Evolutionary conservation across 2,329 filamentous ascomycete species (phyloP).

Genomic region (Pseudohalonectria lignicola): DNA sequence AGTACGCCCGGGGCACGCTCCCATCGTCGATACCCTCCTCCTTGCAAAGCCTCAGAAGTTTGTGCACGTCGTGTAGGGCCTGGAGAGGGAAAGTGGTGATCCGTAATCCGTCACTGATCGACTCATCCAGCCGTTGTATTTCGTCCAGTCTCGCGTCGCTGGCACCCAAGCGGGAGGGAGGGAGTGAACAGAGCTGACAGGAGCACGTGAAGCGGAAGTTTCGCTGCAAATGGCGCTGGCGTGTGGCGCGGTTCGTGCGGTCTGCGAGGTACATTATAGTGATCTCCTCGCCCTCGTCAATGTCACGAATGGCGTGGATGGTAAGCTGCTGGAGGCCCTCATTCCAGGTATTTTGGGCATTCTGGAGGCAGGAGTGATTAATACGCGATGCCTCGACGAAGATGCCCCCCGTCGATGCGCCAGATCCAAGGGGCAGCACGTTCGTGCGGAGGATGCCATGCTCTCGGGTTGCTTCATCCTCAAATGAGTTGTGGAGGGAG

Average conservation of each 20-base stretch:
- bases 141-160: not conserved
- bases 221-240: not conserved
- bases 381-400: slow-evolving; percentile 12
- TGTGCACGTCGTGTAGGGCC: not conserved
- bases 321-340: slow-evolving; percentile 8
- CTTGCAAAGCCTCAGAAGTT: not conserved
- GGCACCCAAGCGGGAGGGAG: not conserved
- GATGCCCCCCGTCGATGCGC: slow-evolving; percentile 5
- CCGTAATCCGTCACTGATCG: not conserved
- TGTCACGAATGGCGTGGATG: slow-evolving; percentile 12
- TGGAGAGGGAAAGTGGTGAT: not conserved
- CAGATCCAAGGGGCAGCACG: slow-evolving; percentile 2
- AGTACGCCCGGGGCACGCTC: not conserved
- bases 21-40: not conserved
- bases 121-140: not conserved
- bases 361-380: slow-evolving; percentile 17
- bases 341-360: slow-evolving; percentile 15
- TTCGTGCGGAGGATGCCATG: slow-evolving; percentile 4
- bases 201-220: not conserved
- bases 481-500: slow-evolving; percentile 1
- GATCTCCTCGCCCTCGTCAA: slow-evolving; percentile 14
- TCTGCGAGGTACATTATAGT: slow-evolving; percentile 11
- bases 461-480: not conserved
- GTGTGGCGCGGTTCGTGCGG: not conserved
- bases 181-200: not conserved